Base-by-base conservation (phyloP, 2,329 filamentous ascomycete species). In the Graphilbum ipis-grandicollis region DNA sequence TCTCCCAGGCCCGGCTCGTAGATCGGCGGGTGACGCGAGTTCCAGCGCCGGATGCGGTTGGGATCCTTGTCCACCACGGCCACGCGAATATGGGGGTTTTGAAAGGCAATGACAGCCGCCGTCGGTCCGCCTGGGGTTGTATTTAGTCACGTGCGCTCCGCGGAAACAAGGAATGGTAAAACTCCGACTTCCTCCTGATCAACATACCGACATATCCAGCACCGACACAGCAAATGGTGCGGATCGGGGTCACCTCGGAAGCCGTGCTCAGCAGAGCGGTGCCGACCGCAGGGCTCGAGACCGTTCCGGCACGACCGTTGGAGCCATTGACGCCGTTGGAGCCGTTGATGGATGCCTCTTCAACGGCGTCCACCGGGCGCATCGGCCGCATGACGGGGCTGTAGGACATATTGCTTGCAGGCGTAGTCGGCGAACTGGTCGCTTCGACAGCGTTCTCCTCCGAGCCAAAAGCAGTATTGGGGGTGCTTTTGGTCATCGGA, bases 21-120 rank as follows among this genome's bases (percentile, higher is more conserved):
- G 43, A 86, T 80, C 31, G 81, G 81, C 14, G 83, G 68, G 44
- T 78, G 67, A 32, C 66, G 62, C 1, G 79, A 81, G 47, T 82
- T 78, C 81, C 81, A 88, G 41, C 70, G 67, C 35, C 64, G 65
- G 43, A 86, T 82, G 33, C 79, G 71, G 29, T 53, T 56, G 36
- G 61, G 61, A 50, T 82, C 75, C 41, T 70, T 62, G 51, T 86
- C 81, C 26, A 85, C 74, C n/a, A 86, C 79, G 17, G 73, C 80
- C 30, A 86, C 76, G 34, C 63, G 64, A 46, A 84, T 66, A 38
- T 74, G 56, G 2, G 79, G 79, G 52, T 83, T 83, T 45, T 82
- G 69, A 48, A 73, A 68, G 18, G 81, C 81, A 39, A 85, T 70
- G 23, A 86, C 69, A 12, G 81, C 75, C 18, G 76, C 76, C 28